Conservation (phyloP, 148 eudicot genomes). For the Limonium bicolor region DNA sequence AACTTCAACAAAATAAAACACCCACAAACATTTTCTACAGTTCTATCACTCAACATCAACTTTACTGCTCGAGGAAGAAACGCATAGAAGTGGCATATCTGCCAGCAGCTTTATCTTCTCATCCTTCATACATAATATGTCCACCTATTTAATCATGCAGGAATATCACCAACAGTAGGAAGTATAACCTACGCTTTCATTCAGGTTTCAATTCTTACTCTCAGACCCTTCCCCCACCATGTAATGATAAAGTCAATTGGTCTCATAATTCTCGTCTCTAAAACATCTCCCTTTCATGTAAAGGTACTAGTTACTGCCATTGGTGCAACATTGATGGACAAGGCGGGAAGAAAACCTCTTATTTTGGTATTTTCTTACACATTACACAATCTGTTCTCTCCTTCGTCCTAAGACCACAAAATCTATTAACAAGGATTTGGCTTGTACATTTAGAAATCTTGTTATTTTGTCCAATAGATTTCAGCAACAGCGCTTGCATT, state of each 20-base stretch:
- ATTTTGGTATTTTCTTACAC: constrained; percentile 21
- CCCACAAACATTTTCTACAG: no score
- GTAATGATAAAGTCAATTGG: background rate
- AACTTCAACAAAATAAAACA: background rate
- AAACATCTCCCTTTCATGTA: background rate
- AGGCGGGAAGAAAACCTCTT: constrained; percentile 40
- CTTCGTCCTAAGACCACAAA: background rate
- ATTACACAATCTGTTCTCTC: background rate
- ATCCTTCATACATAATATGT: background rate
- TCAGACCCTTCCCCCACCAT: no score
- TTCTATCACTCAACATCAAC: no score
- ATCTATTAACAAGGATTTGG: background rate
- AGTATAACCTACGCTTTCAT: background rate
- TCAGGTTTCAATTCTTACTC: background rate
- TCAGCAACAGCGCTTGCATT: constrained; percentile 2
- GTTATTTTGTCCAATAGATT: background rate
- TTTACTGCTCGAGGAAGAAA: background rate
- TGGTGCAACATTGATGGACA: constrained; percentile 36
- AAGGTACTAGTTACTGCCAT: constrained; percentile 34
- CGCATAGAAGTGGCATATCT: background rate
- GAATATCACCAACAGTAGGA: background rate
- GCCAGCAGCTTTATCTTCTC: background rate
- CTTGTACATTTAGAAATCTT: background rate
- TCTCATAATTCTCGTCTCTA: background rate
- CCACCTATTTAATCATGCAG: background rate